A percentile compares a stretch with the other conserved stretches of the same genome.
phyloP scores from a whole-genome alignment of 345 rosid species.

The Kernera saxatilis region DNA sequence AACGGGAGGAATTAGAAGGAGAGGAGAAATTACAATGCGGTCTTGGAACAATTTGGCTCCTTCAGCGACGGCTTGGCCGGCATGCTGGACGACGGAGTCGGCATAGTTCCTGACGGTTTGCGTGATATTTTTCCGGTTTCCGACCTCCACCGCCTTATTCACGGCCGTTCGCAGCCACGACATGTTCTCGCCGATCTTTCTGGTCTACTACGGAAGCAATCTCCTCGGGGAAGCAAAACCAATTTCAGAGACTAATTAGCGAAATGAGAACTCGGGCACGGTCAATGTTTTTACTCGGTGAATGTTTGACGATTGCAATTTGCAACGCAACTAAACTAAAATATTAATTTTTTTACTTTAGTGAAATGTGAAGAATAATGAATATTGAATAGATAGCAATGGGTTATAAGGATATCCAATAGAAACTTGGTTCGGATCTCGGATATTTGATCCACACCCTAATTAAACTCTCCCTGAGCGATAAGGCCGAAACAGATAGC shows the following conservation, averaged over 20 bases:
- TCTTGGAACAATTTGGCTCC: slow-evolving; percentile 97
- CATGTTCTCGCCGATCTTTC: slow-evolving; percentile 27
- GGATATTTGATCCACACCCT: slow-evolving; percentile 2
- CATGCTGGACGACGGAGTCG: slow-evolving; percentile 93
- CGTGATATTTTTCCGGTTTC: slow-evolving; percentile 88
- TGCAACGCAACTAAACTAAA: not conserved
- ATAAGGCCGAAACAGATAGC: slow-evolving; percentile 4
- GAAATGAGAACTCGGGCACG: slow-evolving; percentile 10
- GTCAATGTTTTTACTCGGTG: slow-evolving; percentile 19
- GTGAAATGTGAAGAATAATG: not conserved
- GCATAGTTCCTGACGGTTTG: slow-evolving; percentile 84
- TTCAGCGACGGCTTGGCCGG: slow-evolving; percentile 94
- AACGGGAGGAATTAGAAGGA: not conserved
- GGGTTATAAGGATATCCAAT: not conserved
- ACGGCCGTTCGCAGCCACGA: slow-evolving; percentile 92
- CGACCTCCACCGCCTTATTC: slow-evolving; percentile 93
- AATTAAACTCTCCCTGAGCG: not conserved
- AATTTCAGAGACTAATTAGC: not conserved
- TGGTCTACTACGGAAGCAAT: not conserved
- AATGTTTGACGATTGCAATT: not conserved
- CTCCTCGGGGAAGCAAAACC: slow-evolving; percentile 2
- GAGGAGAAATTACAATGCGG: slow-evolving; percentile 59
- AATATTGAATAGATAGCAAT: not conserved
- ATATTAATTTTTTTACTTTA: not conserved
- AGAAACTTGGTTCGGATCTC: slow-evolving; percentile 11